A percentile compares a stretch with the other conserved stretches of the same genome.
Evolutionary conservation across 2,329 filamentous ascomycete genomes (phyloP).

Genomic region (Leptographium wingfieldii): DNA sequence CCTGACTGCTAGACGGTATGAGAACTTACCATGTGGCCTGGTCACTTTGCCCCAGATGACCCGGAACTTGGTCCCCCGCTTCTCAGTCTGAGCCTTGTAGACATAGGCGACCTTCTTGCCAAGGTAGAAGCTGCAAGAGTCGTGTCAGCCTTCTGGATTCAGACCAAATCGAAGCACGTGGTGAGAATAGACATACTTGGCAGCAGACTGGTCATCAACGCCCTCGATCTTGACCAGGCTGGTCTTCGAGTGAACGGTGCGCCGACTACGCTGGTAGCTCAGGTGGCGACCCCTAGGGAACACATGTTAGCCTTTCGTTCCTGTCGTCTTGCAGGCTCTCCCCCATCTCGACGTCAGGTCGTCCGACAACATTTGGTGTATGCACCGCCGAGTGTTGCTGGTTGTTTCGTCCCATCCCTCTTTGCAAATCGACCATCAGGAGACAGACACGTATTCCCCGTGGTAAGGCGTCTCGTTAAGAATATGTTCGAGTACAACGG

Average conservation of each 20-base stretch:
- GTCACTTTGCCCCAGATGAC: constrained; percentile 33
- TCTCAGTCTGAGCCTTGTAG: constrained; percentile 89
- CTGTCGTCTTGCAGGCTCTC: neutral
- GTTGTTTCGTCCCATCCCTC: too few species aligned
- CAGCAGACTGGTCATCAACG: constrained; percentile 79
- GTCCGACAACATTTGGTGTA: constrained; percentile 4
- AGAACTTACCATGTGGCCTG: constrained; percentile 13
- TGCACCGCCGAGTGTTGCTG: neutral
- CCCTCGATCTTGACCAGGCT: constrained; percentile 98
- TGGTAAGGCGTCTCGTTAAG: too few species aligned
- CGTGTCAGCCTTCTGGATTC: neutral
- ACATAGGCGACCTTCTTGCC: constrained; percentile 99
- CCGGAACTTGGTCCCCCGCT: constrained; percentile 95
- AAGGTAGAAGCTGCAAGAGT: constrained; percentile 64
- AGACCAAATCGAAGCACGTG: neutral
- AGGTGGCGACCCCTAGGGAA: constrained; percentile 80
- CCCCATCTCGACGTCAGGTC: neutral
- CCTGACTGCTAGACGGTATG: neutral
- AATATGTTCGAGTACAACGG: too few species aligned
- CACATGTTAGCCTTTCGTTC: constrained; percentile 13
- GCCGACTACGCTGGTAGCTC: constrained; percentile 93
- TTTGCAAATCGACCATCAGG: too few species aligned
- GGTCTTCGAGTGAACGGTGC: constrained; percentile 79
- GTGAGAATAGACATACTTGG: constrained; percentile 51
- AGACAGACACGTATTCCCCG: too few species aligned